A percentile compares a stretch with the other conserved stretches of the same genome.
phyloP scores from a whole-genome alignment of 176 grass and related monocot species.

The Juncus inflexus region DNA sequence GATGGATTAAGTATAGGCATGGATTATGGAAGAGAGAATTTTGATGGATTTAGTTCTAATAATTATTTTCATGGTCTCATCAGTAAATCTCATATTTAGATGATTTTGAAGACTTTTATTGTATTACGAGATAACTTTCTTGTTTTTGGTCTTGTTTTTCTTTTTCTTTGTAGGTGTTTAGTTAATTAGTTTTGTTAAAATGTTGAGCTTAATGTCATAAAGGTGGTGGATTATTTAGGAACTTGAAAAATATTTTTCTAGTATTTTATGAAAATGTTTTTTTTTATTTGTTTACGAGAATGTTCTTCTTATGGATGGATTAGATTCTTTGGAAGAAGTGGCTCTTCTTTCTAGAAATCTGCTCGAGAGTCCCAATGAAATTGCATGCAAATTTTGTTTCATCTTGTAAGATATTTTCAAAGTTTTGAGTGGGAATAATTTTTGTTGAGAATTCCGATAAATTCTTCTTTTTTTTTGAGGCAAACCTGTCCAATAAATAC shows the following conservation, averaged over 20 bases:
- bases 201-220: constrained; percentile 13
- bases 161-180: constrained; percentile 14
- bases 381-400: constrained; percentile 5
- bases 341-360: constrained; percentile 8
- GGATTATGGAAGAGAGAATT: constrained; percentile 29
- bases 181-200: constrained; percentile 3
- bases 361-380: constrained; percentile 1
- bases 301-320: background rate
- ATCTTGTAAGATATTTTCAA: background rate
- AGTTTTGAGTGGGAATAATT: background rate
- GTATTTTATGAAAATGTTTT: background rate
- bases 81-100: constrained; percentile 24
- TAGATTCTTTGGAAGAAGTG: background rate
- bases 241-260: too few species aligned
- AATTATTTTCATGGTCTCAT: constrained; percentile 19
- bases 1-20: constrained; percentile 29
- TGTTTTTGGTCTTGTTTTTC: constrained; percentile 7
- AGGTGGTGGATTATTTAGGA: too few species aligned
- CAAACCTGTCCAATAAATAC: constrained; percentile 21
- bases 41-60: constrained; percentile 12
- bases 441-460: constrained; percentile 15
- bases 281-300: background rate
- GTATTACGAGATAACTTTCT: constrained; percentile 4
- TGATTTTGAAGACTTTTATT: background rate
- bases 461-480: background rate